Conservation (phyloP, 148 eudicot genomes). For the Dysphania ambrosioides region DNA sequence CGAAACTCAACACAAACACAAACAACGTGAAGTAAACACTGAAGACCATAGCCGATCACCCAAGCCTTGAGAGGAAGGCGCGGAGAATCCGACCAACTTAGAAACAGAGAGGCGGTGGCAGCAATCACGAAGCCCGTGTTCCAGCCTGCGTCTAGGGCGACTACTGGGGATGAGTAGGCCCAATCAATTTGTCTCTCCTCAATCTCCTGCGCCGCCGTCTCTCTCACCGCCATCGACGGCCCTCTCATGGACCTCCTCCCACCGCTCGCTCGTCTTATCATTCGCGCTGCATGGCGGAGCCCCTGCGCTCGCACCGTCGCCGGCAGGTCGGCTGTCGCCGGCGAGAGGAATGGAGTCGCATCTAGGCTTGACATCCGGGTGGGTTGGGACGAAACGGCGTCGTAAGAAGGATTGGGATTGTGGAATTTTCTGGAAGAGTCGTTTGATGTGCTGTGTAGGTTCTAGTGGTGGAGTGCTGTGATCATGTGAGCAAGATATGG, state of each 20-base stretch:
- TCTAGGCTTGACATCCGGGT: conserved; percentile 21
- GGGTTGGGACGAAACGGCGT: neutral
- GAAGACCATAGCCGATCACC: conserved; percentile 57
- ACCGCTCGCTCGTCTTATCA: conserved; percentile 55
- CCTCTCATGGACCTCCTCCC: conserved; percentile 43
- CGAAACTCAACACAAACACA: conserved; percentile 55
- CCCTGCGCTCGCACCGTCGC: conserved; percentile 35
- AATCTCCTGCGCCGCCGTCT: conserved; percentile 63
- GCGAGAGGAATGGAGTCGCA: conserved; percentile 30
- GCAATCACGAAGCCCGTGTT: conserved; percentile 49
- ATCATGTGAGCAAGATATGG: too few species aligned
- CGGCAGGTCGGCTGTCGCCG: conserved; percentile 12
- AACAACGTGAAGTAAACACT: conserved; percentile 58
- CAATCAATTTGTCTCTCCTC: conserved; percentile 70
- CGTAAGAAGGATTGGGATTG: neutral
- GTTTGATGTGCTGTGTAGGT: too few species aligned
- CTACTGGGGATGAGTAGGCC: conserved; percentile 67
- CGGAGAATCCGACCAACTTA: conserved; percentile 34
- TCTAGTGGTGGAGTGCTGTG: neutral
- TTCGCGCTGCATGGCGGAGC: conserved; percentile 54
- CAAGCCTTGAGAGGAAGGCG: conserved; percentile 52
- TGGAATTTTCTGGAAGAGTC: neutral
- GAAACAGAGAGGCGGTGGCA: conserved; percentile 25
- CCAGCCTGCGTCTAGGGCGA: conserved; percentile 58
- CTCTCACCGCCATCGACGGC: conserved; percentile 63